phyloP scores from a whole-genome alignment of 257 asterid species.

The Solanum clarkiae region DNA sequence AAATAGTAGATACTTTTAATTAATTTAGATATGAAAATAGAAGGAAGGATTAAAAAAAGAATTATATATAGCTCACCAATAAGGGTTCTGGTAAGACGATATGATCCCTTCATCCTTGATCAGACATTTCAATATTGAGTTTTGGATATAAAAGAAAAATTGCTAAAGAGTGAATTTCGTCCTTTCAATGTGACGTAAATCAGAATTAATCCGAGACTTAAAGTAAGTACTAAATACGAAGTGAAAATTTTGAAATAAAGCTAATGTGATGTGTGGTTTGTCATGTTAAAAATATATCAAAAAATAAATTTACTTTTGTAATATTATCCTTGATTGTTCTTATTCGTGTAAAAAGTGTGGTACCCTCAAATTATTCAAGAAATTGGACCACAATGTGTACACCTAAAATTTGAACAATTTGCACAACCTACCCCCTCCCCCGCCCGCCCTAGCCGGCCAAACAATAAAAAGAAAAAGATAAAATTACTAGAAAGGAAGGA shows the following conservation, averaged over 20 bases:
- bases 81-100: background rate
- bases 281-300: background rate
- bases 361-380: background rate
- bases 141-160: background rate
- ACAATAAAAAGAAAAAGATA: too few relatives aligned
- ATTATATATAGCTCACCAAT: background rate
- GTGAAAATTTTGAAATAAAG: background rate
- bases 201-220: accelerated
- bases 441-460: too few relatives aligned
- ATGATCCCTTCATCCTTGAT: background rate
- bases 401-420: background rate
- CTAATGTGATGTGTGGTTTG: background rate
- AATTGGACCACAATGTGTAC: background rate
- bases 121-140: accelerated
- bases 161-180: background rate
- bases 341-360: background rate
- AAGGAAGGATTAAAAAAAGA: background rate
- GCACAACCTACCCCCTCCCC: too few relatives aligned
- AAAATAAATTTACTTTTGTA: background rate
- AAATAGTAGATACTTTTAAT: background rate
- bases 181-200: accelerated
- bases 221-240: accelerated
- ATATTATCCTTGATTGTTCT: background rate
- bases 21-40: background rate
- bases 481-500: too few relatives aligned